These are phyloP conservation scores for Monosporascus sp. DNA, from an alignment of 2,329 filamentous ascomycete genomes.

Conservation along the genomic window DNA sequence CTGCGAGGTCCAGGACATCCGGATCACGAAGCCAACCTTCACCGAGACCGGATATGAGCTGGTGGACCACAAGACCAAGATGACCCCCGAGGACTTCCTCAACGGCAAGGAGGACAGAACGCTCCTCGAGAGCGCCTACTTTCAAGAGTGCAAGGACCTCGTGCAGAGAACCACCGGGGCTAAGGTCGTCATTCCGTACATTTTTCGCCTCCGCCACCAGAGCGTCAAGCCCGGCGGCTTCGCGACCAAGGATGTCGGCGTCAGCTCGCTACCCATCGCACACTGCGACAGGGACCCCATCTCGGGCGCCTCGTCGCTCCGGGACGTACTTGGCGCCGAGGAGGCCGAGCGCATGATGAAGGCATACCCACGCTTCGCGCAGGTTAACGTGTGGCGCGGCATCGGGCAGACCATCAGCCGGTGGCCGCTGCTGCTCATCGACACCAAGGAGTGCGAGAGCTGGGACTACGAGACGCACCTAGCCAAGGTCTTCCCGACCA, in stretches of 20 bases:
- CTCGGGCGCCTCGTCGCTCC: slow-evolving; percentile 19
- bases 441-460: slow-evolving; percentile 15
- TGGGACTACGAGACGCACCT: slow-evolving; percentile 22
- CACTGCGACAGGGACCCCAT: slow-evolving; percentile 21
- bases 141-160: slow-evolving; percentile 20
- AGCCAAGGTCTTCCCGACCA: slow-evolving; percentile 18
- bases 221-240: slow-evolving; percentile 18
- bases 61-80: slow-evolving; percentile 17
- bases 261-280: slow-evolving; percentile 18
- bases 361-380: slow-evolving; percentile 17
- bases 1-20: slow-evolving; percentile 20
- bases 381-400: slow-evolving; percentile 24
- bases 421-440: slow-evolving; percentile 23
- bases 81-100: slow-evolving; percentile 20
- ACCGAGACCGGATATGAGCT: slow-evolving; percentile 20
- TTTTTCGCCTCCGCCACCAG: slow-evolving; percentile 23
- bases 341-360: slow-evolving; percentile 20
- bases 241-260: slow-evolving; percentile 18
- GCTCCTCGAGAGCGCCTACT: slow-evolving; percentile 21
- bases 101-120: slow-evolving; percentile 19
- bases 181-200: slow-evolving; percentile 19
- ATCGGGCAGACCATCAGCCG: slow-evolving; percentile 19
- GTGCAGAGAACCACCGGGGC: slow-evolving; percentile 22
- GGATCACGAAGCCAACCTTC: slow-evolving; percentile 16
- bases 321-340: slow-evolving; percentile 16